Base-by-base conservation (phyloP, 345 rosid genomes). In the Acer campestre region DNA sequence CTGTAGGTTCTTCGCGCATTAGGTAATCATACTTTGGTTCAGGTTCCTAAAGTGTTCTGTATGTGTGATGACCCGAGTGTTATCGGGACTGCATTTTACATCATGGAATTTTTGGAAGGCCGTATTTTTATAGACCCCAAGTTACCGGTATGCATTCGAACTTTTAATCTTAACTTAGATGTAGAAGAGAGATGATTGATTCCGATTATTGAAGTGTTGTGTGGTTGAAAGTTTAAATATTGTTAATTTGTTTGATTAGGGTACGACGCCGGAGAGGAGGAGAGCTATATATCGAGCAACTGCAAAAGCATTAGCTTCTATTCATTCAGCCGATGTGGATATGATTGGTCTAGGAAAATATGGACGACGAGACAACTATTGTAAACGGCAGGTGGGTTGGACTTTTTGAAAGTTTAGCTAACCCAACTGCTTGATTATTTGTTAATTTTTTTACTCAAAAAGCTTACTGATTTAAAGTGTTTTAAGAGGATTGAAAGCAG, bases 51-150 rank as follows among this genome's bases (percentile, higher is more conserved):
- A 86, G 97, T 84, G 38, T 91, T 86, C 77, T 94, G 95, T 82
- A 85, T 92, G 67, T 96, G 99, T 80, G 81, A 78, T 27, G 97
- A 94, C 82, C 82, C 90, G 0, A 72, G 75, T 68, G 88, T 96
- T 6, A 89, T 96, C 72, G 99, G 97, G 68, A 92, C 99, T 70
- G 85, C 89, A 16, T 96, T 96, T 84, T 96, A 96, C 86, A 91
- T 96, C 76, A 96, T 96, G 99, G 99, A 96, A 85, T 91, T 82
- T 73, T 84, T 96, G 88, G 97, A 96, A 86, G 99, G 98, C 2
- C 89, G 98, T 25, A 90, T 96, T 61, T 96, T 90, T 76, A 48
- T 92, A 9, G 97, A 96, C 77, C 92, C 93, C 0, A 80, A 79
- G 76, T 86, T 96, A 68, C 95, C 89, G 65, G 97, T 96, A 48